phyloP scores from a whole-genome alignment of 2,329 filamentous ascomycete species.

The Beauveria sp. region DNA sequence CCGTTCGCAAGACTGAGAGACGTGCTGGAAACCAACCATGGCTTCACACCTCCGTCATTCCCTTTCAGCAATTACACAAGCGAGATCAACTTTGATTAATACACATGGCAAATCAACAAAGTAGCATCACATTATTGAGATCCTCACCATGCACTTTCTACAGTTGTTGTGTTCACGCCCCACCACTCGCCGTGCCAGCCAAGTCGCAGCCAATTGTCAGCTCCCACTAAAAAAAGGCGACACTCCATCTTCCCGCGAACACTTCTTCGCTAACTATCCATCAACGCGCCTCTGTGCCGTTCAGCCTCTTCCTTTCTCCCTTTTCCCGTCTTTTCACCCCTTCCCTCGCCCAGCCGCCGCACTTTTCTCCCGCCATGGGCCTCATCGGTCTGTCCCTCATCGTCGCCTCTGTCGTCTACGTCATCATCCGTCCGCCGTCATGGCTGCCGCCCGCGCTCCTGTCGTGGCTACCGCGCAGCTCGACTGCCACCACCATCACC shows the following conservation, averaged over 20 bases:
- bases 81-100: no score
- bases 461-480: not conserved
- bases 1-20: no score
- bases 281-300: conserved; percentile 7
- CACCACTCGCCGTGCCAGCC: not conserved
- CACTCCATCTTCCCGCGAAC: no score
- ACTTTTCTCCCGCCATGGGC: conserved; percentile 33
- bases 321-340: not conserved
- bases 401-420: conserved; percentile 50
- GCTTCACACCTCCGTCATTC: no score
- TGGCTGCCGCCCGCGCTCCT: conserved; percentile 29
- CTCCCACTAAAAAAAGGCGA: not conserved
- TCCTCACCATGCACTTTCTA: no score
- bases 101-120: no score
- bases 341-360: not conserved
- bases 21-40: no score
- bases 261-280: no score
- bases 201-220: not conserved
- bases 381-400: conserved; percentile 55
- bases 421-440: conserved; percentile 45
- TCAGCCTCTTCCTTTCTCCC: not conserved
- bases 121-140: no score
- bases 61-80: no score
- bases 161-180: not conserved
- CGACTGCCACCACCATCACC: not conserved